Conservation (phyloP, 257 asterid species). For the Nicotiana attenuata region DNA sequence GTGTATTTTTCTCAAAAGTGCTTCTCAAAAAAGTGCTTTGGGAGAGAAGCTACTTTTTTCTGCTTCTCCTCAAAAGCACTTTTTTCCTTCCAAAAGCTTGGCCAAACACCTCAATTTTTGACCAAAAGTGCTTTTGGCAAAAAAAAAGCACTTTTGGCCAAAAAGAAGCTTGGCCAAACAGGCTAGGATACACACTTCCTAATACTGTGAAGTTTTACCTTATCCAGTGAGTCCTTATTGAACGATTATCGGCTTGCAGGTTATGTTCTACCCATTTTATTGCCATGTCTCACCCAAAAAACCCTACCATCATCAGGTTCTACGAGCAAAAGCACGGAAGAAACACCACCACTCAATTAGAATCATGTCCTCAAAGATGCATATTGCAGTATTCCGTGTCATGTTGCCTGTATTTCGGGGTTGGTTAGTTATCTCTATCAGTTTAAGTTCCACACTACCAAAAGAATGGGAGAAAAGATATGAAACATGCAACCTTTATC, state of each 20-base stretch:
- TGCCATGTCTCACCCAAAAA: background rate
- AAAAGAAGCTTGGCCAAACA: no score
- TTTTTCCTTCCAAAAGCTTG: no score
- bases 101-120: no score
- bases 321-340: background rate
- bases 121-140: no score
- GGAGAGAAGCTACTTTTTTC: no score
- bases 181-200: background rate
- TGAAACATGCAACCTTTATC: background rate
- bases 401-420: background rate
- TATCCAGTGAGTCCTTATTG: background rate
- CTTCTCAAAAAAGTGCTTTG: no score
- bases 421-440: background rate
- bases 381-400: background rate
- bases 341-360: background rate
- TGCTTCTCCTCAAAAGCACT: no score
- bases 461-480: background rate
- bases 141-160: no score
- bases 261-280: background rate
- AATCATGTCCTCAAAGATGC: background rate
- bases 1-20: no score
- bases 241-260: background rate
- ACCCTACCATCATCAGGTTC: background rate
- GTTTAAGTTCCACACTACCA: background rate
- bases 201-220: background rate